Evolutionary conservation across 2,329 filamentous ascomycete genomes (phyloP).

Genomic region (Talaromyces amestolkiae): DNA sequence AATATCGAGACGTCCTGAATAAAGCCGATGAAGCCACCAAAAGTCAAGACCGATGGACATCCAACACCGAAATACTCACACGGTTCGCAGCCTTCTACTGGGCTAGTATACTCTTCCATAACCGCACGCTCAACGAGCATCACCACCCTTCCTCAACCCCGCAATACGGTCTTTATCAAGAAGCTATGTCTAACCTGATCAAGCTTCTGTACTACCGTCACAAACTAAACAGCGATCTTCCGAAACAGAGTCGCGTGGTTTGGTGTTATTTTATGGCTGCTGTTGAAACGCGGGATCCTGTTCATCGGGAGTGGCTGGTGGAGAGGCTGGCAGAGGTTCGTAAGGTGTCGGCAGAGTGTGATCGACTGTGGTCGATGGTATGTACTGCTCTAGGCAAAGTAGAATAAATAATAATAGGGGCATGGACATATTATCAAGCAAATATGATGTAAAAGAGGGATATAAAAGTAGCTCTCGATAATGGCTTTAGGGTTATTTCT

Average conservation of each 20-base stretch:
- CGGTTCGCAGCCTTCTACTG: constrained; percentile 10
- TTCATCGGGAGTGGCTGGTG: constrained; percentile 13
- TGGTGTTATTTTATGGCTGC: constrained; percentile 13
- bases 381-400: background rate
- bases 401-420: background rate
- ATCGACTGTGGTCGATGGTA: constrained; percentile 1
- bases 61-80: background rate
- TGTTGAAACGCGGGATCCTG: constrained; percentile 4
- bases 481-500: too few relatives aligned
- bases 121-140: background rate
- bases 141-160: background rate
- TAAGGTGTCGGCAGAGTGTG: constrained; percentile 13
- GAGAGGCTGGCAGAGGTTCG: constrained; percentile 8
- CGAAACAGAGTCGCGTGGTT: constrained; percentile 10
- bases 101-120: constrained; percentile 8
- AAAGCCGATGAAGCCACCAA: constrained; percentile 1
- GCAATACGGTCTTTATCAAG: background rate
- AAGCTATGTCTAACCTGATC: constrained; percentile 2
- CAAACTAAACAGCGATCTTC: constrained; percentile 5
- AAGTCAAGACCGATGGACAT: constrained; percentile 2
- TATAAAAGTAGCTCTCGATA: too few relatives aligned
- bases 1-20: background rate
- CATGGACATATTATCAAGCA: too few relatives aligned
- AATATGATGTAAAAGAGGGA: too few relatives aligned
- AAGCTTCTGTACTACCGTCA: constrained; percentile 2